Conservation (phyloP, 805 yeast species). For the Vanderwaltozyma polyspora region DNA sequence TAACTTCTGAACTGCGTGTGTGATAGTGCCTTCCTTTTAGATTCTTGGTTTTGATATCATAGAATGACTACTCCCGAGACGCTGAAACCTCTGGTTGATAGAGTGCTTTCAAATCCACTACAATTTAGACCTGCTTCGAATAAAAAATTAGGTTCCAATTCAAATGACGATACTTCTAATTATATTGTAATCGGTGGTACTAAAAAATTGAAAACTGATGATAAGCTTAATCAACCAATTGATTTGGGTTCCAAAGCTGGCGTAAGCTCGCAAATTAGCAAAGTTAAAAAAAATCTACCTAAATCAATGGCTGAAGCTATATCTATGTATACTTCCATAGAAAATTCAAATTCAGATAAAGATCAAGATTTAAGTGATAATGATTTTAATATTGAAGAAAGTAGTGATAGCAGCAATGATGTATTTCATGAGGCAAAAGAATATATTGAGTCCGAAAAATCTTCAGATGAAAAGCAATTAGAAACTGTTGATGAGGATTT, state of each 20-base stretch:
- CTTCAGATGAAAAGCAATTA: slow-evolving; percentile 14
- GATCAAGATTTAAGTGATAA: slow-evolving; percentile 6
- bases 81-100: slow-evolving; percentile 45
- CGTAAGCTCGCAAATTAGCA: slow-evolving; percentile 45
- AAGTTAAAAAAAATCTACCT: slow-evolving; percentile 37
- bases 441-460: slow-evolving; percentile 8
- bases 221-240: background rate
- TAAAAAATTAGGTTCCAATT: background rate
- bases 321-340: slow-evolving; percentile 22
- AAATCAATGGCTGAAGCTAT: slow-evolving; percentile 40
- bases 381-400: slow-evolving; percentile 3
- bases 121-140: slow-evolving; percentile 34
- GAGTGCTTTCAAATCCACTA: slow-evolving; percentile 50
- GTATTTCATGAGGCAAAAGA: slow-evolving; percentile 14
- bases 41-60: too few species aligned
- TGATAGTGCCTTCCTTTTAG: too few species aligned
- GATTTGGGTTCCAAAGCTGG: slow-evolving; percentile 39
- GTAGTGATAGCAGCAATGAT: slow-evolving; percentile 1
- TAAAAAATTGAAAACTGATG: slow-evolving; percentile 2
- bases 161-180: slow-evolving; percentile 29
- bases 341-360: background rate
- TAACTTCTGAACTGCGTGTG: too few species aligned
- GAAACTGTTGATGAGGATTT: slow-evolving; percentile 29
- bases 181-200: slow-evolving; percentile 33
- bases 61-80: slow-evolving; percentile 23